These are phyloP conservation scores for Podila horticola DNA, from an alignment of 192 early-diverging fungal genomes.

Conservation along the genomic window DNA sequence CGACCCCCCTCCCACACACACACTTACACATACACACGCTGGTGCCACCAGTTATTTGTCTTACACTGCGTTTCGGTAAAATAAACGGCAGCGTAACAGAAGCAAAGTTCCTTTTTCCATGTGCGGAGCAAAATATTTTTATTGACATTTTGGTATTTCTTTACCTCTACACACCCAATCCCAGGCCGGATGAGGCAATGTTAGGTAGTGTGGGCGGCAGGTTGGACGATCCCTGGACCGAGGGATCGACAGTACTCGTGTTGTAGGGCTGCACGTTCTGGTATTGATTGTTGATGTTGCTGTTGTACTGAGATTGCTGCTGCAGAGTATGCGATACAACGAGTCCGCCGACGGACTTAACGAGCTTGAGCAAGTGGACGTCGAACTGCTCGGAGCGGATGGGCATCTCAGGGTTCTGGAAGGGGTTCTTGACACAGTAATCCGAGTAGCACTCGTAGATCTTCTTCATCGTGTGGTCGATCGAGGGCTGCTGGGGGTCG, in stretches of 20 bases:
- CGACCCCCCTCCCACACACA: too few species aligned
- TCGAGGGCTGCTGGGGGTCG: slow-evolving; percentile 78
- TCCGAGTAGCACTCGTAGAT: slow-evolving; percentile 94
- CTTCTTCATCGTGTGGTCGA: slow-evolving; percentile 69
- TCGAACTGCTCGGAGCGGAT: slow-evolving; percentile 97
- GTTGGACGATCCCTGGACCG: neutral
- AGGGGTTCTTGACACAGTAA: slow-evolving; percentile 99
- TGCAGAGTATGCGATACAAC: slow-evolving; percentile 6
- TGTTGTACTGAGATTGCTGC: neutral
- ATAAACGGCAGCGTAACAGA: too few species aligned
- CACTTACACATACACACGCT: too few species aligned
- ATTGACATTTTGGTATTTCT: neutral
- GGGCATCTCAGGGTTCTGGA: slow-evolving; percentile 99
- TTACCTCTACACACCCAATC: slow-evolving; percentile 9
- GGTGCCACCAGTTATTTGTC: too few species aligned
- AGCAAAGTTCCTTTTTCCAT: too few species aligned
- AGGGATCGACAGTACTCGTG: neutral
- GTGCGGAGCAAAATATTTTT: neutral
- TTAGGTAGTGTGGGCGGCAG: slow-evolving; percentile 25
- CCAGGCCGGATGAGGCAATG: slow-evolving; percentile 33
- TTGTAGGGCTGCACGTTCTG: neutral
- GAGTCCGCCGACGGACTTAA: slow-evolving; percentile 58
- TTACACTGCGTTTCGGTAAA: too few species aligned
- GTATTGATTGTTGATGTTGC: neutral
- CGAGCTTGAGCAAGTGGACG: slow-evolving; percentile 73